phyloP scores from a whole-genome alignment of 306 rosid genomes.

The Pyrus bretschneideri region DNA sequence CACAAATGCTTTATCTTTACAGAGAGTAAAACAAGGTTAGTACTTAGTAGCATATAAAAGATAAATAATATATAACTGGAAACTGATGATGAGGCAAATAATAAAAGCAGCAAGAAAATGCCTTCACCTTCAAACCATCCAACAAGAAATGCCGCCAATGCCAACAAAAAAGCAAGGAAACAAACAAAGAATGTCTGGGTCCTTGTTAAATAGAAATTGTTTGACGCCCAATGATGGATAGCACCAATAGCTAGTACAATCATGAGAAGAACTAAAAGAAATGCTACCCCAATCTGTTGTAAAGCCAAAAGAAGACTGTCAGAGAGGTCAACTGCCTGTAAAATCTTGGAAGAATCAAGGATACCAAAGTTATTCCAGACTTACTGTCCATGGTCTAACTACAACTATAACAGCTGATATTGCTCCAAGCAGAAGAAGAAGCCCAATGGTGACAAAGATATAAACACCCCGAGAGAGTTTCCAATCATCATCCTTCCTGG shows the following conservation, averaged over 20 bases:
- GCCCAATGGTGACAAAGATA: slow-evolving; percentile 80
- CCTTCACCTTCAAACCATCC: slow-evolving; percentile 90
- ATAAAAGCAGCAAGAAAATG: slow-evolving; percentile 1
- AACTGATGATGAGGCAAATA: background rate
- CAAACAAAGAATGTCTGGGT: slow-evolving; percentile 86
- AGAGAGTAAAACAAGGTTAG: slow-evolving; percentile 13
- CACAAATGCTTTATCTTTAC: slow-evolving; percentile 76
- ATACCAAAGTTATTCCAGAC: slow-evolving; percentile 11
- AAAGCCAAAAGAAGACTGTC: slow-evolving; percentile 10
- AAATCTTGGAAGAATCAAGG: background rate
- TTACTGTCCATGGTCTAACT: slow-evolving; percentile 92
- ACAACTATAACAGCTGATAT: slow-evolving; percentile 88
- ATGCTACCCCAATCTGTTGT: slow-evolving; percentile 84
- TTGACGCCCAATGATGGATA: slow-evolving; percentile 97
- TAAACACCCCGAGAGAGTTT: slow-evolving; percentile 87
- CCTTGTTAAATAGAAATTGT: slow-evolving; percentile 97
- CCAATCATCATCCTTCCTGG: slow-evolving; percentile 99
- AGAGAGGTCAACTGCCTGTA: slow-evolving; percentile 4
- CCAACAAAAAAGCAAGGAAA: slow-evolving; percentile 86
- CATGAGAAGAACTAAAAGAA: slow-evolving; percentile 91
- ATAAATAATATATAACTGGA: background rate
- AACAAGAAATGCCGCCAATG: slow-evolving; percentile 96
- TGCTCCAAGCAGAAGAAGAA: slow-evolving; percentile 86
- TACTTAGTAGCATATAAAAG: background rate
- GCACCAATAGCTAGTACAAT: slow-evolving; percentile 89